Base-by-base conservation (phyloP, 2,329 filamentous ascomycete species). In the Xylaria sp. region DNA sequence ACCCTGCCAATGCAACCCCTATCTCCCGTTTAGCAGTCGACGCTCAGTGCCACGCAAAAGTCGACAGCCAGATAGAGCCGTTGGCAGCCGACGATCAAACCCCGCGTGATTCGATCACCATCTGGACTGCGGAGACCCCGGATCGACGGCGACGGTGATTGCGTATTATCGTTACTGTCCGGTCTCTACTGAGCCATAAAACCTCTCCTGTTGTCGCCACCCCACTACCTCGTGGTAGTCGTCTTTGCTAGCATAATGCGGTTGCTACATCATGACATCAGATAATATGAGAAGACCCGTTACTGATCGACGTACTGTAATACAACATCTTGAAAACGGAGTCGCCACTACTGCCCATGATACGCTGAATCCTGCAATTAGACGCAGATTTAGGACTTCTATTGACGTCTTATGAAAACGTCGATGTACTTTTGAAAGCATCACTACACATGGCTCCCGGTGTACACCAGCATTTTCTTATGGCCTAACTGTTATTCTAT, bases 61-160 rank as follows among this genome's bases (percentile, higher is more conserved):
- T 53, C 55, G 60, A 60, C 52, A 42, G 63, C 60, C 56, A 52
- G 8, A 53, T 60, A 21, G 47, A 42, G 31, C 46, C 54, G 60
- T 57, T 28, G 57, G n/a, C 37, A 57, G 57, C 63, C 53, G 63
- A 55, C 35, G 60, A 54, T 63, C 60, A 60, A 63, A 63, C 63
- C 57, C 53, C 49, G 52, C 60, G 40, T 19, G 45, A 42, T 43
- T 53, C 33, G 59, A 53, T 31, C 14, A 53, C 46, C 28, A 56
- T 60, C 55, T 59, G 15, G 35, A 25, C 23, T 62, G 43, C 58
- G 51, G 62, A 43, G 28, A 63, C 60, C 60, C 56, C 60, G 55
- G 60, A 65, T 63, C 60, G 47, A 55, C 63, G 38, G 38, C 14
- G 55, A 57, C 31, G 40, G 8, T 53, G 51, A 49, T 51, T 63